Base-by-base conservation (phyloP, 1,139 yeast genomes). In the Kodamaea sp. region DNA sequence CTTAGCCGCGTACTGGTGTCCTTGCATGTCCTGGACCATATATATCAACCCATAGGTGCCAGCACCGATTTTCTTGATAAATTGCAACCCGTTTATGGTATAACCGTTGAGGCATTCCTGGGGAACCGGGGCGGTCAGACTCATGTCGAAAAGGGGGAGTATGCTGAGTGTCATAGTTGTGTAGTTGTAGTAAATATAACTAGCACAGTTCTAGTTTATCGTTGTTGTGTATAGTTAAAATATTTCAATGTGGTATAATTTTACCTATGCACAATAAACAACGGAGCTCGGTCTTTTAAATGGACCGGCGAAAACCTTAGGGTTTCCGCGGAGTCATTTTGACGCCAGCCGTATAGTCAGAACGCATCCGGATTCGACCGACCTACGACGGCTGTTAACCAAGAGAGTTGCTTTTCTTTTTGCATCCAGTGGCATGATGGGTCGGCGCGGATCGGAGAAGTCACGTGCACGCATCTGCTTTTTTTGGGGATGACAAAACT, bases 1-100 rank as follows among this genome's bases (percentile, higher is more conserved):
- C 59, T 89, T 89, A 43, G 90, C 79, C 3, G 96, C 96, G 49
- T 70, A 80, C 20, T 66, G 59, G 34, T 66, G 56, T 20, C 74
- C 71, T 31, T 47, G 49, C 11, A 70, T 46, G 53, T 86, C 83
- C 46, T 70, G 63, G 6, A 88, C 90, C 12, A 78, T 69, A 61
- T 84, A 88, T 10, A 89, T 95, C 20, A 85, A 70, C 2, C 96
- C 96, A 53, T 84, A 88, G 15, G 95, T 89, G 24, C 97, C 96
- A 1, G 94, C 78, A 11, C 97, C 96, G n/a, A 87, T 73, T 42
- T 80, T 78, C 37, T 63, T 63, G 34, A 71, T 54, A 25, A 83
- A 67, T 39, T 61, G 65, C 48, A 69, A 72, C 30, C 67, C 65
- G 47, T 72, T 67, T 31, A 74, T 44, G 24, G 49, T 48, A 37